Evolutionary conservation across 2,329 filamentous ascomycete genomes (phyloP), one percentile per base, ranked within the genome.

Genomic region (Diaporthe humulicola): DNA sequence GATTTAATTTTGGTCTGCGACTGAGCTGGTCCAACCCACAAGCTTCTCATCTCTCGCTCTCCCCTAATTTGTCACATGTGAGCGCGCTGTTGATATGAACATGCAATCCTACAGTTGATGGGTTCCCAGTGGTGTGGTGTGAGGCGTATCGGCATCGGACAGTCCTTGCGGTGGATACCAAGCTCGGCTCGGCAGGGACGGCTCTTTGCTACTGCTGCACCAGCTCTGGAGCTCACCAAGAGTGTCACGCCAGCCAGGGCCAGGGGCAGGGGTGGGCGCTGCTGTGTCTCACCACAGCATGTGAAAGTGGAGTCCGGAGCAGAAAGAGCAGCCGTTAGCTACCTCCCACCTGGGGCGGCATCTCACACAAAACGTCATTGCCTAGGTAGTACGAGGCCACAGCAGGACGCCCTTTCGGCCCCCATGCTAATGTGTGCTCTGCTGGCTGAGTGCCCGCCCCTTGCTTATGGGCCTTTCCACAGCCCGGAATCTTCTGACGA

Each of bases 1-100:
- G 50, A 75, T 67, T 56, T 75, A 71, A 74, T 75, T 67, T 52
- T 71, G 71, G 70, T 69, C 67, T 71, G 71, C 74, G 30, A 36
- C 36, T 67, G 64, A 70, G 66, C 71, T 69, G 74, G 73, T 73
- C 73, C 57, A 33, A 69, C 54, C 33, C 5, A 57, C 45, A 54
- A 54, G 9, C 1, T 50, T 33, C 6, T 52, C 28, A 38, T 36
- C 38, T 70, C 17, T 5, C 9, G 14, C 25, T 50, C 19, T 30
- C 9, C 45, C 22, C 6, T 6, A 25, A 3, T 7, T 5, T 15
- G n/a, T 1, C 33, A 15, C 22, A n/a, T 4, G 60, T 14, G 25
- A 30, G 28, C 6, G 10, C 7, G 4, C 8, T 50, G 42, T 38
- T 10, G 14, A 67, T 4, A 17, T n/a, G 14, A 36, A 25, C 3